phyloP scores from a whole-genome alignment of 495 filamentous ascomycete genomes.

The Geopyxis carbonaria region DNA sequence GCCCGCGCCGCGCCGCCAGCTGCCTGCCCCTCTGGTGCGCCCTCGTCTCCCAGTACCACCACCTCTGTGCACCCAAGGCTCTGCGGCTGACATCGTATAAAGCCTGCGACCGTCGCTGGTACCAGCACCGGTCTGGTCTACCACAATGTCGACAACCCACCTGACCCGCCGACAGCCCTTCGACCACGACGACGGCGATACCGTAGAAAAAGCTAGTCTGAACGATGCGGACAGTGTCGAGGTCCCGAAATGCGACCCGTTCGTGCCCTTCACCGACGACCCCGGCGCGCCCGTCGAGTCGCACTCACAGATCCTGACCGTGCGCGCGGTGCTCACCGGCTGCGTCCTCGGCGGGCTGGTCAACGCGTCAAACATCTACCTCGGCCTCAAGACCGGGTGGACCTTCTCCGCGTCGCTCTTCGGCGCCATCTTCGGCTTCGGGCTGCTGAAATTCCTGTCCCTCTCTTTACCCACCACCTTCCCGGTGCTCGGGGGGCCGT shows the following conservation, averaged over 20 bases:
- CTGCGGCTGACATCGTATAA: no score
- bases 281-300: slow-evolving; percentile 29
- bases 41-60: no score
- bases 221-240: background rate
- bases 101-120: no score
- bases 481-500: slow-evolving; percentile 42
- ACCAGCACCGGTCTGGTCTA: no score
- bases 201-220: no score
- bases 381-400: slow-evolving; percentile 51
- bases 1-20: no score
- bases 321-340: slow-evolving; percentile 40
- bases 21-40: no score
- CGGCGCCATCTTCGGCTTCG: slow-evolving; percentile 49
- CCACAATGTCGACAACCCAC: no score
- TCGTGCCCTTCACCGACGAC: slow-evolving; percentile 33
- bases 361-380: slow-evolving; percentile 48
- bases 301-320: slow-evolving; percentile 34
- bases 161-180: no score
- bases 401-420: slow-evolving; percentile 44
- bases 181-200: no score
- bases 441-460: slow-evolving; percentile 41
- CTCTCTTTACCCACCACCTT: slow-evolving; percentile 31
- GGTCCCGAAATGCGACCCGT: slow-evolving; percentile 31
- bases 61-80: no score
- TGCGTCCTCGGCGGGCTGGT: slow-evolving; percentile 42